Conservation (phyloP, 371 early-diverging fungal species). For the Mortierella sp. region DNA sequence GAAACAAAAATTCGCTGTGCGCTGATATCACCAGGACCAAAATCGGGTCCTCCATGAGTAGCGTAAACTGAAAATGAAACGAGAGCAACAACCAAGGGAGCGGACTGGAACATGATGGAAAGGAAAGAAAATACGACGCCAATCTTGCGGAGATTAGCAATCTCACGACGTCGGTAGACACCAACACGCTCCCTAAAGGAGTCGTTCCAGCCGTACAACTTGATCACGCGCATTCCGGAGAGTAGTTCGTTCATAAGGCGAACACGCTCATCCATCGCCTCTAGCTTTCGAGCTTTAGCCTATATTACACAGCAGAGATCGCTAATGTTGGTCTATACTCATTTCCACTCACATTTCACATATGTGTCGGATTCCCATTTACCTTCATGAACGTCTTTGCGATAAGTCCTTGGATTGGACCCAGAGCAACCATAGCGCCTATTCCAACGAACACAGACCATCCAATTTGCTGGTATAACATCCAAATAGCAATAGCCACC, state of each 20-base stretch:
- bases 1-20: constrained; percentile 52
- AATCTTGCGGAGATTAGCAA: constrained; percentile 39
- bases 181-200: constrained; percentile 39
- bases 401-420: constrained; percentile 63
- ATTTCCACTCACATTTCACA: not conserved
- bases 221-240: constrained; percentile 63
- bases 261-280: constrained; percentile 48
- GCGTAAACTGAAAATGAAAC: constrained; percentile 47
- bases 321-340: not conserved
- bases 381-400: constrained; percentile 55
- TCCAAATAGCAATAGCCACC: constrained; percentile 58
- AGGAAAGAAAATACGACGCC: constrained; percentile 44
- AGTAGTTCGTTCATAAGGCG: constrained; percentile 60
- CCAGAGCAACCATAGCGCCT: constrained; percentile 56
- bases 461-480: constrained; percentile 67
- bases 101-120: constrained; percentile 70
- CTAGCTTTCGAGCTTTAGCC: constrained; percentile 33
- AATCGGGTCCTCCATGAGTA: constrained; percentile 34
- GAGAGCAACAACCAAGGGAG: constrained; percentile 58
- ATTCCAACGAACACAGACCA: constrained; percentile 67
- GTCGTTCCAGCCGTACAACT: constrained; percentile 60
- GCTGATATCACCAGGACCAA: constrained; percentile 35
- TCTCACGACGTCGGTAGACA: constrained; percentile 35
- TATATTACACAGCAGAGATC: not conserved
- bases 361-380: constrained; percentile 6